phyloP scores from a whole-genome alignment of 495 filamentous ascomycete species.

The Penicillium arizonense region DNA sequence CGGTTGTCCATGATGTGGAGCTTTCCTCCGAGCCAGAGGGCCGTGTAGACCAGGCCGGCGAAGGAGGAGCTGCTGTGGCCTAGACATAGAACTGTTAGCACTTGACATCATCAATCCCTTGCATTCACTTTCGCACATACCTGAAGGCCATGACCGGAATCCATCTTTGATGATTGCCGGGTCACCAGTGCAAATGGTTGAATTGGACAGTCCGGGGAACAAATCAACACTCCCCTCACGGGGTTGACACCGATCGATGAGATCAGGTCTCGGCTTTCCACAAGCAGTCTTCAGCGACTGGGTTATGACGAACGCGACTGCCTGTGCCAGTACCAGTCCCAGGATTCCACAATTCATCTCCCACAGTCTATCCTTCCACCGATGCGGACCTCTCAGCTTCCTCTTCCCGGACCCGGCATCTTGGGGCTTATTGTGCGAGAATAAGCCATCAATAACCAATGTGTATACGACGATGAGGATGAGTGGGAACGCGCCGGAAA shows the following conservation, averaged over 20 bases:
- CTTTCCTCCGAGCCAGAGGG: slow-evolving; percentile 56
- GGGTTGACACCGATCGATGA: slow-evolving; percentile 69
- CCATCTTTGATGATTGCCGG: slow-evolving; percentile 71
- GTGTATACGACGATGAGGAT: slow-evolving; percentile 69
- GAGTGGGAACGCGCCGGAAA: slow-evolving; percentile 58
- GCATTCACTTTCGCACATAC: slow-evolving; percentile 26
- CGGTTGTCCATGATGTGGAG: slow-evolving; percentile 62
- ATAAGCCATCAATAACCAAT: slow-evolving; percentile 68
- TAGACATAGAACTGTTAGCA: slow-evolving; percentile 29
- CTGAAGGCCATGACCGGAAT: slow-evolving; percentile 81
- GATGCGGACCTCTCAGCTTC: slow-evolving; percentile 64
- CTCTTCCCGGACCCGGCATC: slow-evolving; percentile 37
- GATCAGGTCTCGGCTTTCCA: slow-evolving; percentile 81
- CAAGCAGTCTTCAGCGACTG: slow-evolving; percentile 83
- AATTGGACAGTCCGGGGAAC: slow-evolving; percentile 56
- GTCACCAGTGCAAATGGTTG: slow-evolving; percentile 67
- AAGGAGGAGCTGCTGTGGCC: slow-evolving; percentile 64
- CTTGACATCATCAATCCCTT: not conserved
- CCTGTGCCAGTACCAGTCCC: slow-evolving; percentile 66
- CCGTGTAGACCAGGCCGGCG: slow-evolving; percentile 78
- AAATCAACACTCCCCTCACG: slow-evolving; percentile 33
- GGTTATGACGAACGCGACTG: slow-evolving; percentile 71
- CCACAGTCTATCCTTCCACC: slow-evolving; percentile 68
- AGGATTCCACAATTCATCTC: slow-evolving; percentile 80
- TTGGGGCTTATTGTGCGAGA: slow-evolving; percentile 58